Conservation (phyloP, 148 eudicot genomes). For the Tetragonia tetragonoides region DNA sequence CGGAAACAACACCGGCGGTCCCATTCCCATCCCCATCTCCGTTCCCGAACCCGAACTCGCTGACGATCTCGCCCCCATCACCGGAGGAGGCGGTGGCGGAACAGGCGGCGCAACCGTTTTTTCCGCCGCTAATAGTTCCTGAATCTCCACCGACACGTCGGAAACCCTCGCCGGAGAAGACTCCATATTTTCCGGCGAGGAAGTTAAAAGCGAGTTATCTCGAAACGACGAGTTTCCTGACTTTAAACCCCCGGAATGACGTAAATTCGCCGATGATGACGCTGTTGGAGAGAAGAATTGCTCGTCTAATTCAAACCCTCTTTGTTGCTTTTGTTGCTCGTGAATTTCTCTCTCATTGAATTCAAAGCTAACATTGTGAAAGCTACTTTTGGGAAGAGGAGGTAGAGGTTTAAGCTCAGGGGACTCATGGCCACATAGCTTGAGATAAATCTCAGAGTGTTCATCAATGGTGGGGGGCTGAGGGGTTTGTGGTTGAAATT, state of each 20-base stretch:
- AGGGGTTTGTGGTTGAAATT: constrained; percentile 19
- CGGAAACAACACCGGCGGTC: constrained; percentile 50
- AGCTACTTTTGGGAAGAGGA: constrained; percentile 40
- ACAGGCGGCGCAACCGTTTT: constrained; percentile 7
- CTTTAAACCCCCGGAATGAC: constrained; percentile 19
- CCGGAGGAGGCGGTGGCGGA: constrained; percentile 59
- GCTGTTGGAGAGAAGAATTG: constrained; percentile 62
- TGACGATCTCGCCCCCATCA: constrained; percentile 14
- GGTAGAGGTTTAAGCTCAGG: constrained; percentile 90
- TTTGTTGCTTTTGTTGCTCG: neutral
- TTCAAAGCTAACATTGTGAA: neutral
- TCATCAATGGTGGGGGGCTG: constrained; percentile 5
- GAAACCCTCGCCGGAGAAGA: constrained; percentile 32
- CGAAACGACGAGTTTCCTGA: constrained; percentile 27
- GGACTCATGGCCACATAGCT: constrained; percentile 31
- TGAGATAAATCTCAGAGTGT: constrained; percentile 23
- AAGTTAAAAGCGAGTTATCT: neutral
- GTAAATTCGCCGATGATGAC: constrained; percentile 24
- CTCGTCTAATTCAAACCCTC: constrained; percentile 30
- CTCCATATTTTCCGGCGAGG: neutral
- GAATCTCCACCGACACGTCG: constrained; percentile 30
- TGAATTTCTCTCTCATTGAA: neutral
- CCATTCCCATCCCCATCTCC: neutral
- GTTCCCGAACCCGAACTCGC: neutral
- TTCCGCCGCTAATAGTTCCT: constrained; percentile 5